phyloP scores from a whole-genome alignment of 495 filamentous ascomycete species.

The Podospora anserina region DNA sequence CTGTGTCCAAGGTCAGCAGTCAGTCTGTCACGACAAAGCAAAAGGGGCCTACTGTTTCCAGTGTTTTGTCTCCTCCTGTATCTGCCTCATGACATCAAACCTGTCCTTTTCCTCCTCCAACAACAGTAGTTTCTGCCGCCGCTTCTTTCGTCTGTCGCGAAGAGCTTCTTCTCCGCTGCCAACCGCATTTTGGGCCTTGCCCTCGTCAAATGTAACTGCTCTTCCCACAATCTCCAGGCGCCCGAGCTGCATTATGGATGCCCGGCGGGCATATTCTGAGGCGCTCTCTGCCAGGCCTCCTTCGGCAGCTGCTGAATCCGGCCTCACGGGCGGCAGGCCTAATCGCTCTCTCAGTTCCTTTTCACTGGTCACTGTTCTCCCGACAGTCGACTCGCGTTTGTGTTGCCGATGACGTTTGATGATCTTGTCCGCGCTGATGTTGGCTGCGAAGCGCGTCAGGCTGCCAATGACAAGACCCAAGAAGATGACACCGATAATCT shows the following conservation, averaged over 20 bases:
- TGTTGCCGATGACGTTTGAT: slow-evolving; percentile 61
- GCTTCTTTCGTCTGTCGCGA: slow-evolving; percentile 41
- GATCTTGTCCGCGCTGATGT: slow-evolving; percentile 64
- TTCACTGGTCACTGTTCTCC: slow-evolving; percentile 50
- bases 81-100: slow-evolving; percentile 72
- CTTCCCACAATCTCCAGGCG: slow-evolving; percentile 36
- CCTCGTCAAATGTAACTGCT: slow-evolving; percentile 36
- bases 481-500: slow-evolving; percentile 70
- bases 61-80: slow-evolving; percentile 58
- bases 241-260: slow-evolving; percentile 37
- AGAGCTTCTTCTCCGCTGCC: not conserved
- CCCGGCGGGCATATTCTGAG: slow-evolving; percentile 14
- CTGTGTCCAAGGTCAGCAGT: slow-evolving; percentile 2
- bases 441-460: slow-evolving; percentile 60
- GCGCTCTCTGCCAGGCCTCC: not conserved
- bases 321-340: slow-evolving; percentile 35
- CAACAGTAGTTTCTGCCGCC: slow-evolving; percentile 49
- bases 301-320: not conserved
- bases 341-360: slow-evolving; percentile 42
- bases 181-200: slow-evolving; percentile 12
- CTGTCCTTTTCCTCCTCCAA: slow-evolving; percentile 60
- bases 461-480: slow-evolving; percentile 73
- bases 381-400: slow-evolving; percentile 54
- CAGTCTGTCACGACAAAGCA: not conserved
- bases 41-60: slow-evolving; percentile 48